Conservation (phyloP, 2,329 filamentous ascomycete genomes). For the Aspergillus neotritici region DNA sequence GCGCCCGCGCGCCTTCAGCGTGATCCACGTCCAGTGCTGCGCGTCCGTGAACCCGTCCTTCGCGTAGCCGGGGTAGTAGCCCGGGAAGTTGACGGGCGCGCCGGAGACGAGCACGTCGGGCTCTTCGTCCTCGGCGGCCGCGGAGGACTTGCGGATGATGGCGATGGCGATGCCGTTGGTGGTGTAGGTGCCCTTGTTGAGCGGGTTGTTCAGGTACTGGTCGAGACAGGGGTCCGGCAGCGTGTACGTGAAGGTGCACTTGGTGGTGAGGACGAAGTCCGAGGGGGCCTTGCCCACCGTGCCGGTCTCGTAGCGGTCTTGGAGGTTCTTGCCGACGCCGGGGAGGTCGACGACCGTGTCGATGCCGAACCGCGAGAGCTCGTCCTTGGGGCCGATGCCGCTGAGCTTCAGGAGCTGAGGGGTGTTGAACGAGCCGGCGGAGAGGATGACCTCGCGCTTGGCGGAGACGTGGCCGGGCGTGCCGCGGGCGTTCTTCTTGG, state of each 20-base stretch:
- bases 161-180: constrained; percentile 53
- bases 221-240: constrained; percentile 39
- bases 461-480: constrained; percentile 25
- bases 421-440: constrained; percentile 55
- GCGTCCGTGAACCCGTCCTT: constrained; percentile 37
- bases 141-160: constrained; percentile 34
- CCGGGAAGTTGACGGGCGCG: constrained; percentile 51
- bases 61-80: constrained; percentile 44
- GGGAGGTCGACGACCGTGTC: constrained; percentile 49
- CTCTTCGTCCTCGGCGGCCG: constrained; percentile 39
- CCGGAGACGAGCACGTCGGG: constrained; percentile 53
- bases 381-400: constrained; percentile 52
- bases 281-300: constrained; percentile 42
- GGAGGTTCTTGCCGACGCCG: constrained; percentile 58
- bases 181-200: constrained; percentile 39
- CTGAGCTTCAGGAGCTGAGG: constrained; percentile 59
- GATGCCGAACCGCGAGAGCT: constrained; percentile 50
- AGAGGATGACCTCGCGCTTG: constrained; percentile 37
- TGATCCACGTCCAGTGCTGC: constrained; percentile 43
- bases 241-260: constrained; percentile 24
- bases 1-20: constrained; percentile 56
- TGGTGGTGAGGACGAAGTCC: constrained; percentile 28
- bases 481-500: constrained; percentile 21
- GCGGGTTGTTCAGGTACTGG: constrained; percentile 37
- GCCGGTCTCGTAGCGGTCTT: constrained; percentile 56